Evolutionary conservation across 805 yeast genomes (phyloP).

Genomic region (Candida methanosorbosa): DNA sequence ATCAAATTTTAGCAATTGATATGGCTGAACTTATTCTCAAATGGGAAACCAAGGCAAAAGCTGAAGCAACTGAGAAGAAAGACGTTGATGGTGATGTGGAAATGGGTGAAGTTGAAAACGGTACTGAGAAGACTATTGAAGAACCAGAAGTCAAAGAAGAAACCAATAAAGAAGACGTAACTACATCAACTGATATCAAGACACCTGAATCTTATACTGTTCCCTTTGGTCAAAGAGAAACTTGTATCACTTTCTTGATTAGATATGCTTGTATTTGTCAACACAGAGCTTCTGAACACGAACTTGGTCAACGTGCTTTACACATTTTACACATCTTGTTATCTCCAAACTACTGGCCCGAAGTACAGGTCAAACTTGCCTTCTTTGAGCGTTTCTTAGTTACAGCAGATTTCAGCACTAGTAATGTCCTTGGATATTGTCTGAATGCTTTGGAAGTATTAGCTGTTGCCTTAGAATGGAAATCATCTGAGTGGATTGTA

Average conservation of each 20-base stretch:
- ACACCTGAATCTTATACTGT: constrained; percentile 45
- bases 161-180: not conserved
- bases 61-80: constrained; percentile 5
- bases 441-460: constrained; percentile 88
- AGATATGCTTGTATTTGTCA: constrained; percentile 83
- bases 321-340: constrained; percentile 67
- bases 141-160: constrained; percentile 2
- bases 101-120: constrained; percentile 2
- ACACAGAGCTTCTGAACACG: constrained; percentile 76
- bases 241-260: constrained; percentile 81
- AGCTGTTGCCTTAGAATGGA: constrained; percentile 73
- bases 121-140: not conserved
- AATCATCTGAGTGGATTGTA: constrained; percentile 69
- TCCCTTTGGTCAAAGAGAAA: constrained; percentile 77
- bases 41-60: constrained; percentile 65
- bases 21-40: constrained; percentile 74
- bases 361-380: constrained; percentile 75
- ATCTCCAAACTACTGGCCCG: constrained; percentile 75
- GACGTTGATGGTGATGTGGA: constrained; percentile 1
- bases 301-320: constrained; percentile 72
- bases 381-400: constrained; percentile 85
- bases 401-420: constrained; percentile 64
- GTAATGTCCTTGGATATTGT: constrained; percentile 67
- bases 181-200: constrained; percentile 28
- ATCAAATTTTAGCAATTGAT: constrained; percentile 81